Base-by-base conservation (phyloP, 768 basidiomycete species). In the Hebeloma cylindrosporum region DNA sequence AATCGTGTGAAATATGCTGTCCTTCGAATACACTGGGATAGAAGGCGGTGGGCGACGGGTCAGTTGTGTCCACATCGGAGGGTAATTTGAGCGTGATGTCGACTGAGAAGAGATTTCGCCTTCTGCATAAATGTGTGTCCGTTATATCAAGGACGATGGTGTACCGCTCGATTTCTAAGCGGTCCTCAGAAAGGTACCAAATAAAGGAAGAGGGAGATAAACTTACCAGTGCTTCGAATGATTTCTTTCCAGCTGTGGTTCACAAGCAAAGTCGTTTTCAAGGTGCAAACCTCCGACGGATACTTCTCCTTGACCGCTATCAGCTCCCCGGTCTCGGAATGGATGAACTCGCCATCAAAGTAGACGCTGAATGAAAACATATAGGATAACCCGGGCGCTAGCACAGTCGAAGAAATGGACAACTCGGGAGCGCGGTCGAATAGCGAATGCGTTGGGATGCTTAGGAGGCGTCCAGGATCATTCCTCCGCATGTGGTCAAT, bases 351-450 rank as follows among this genome's bases (percentile, higher is more conserved):
- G 6, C 40, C 47, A 26, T 56, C 52, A 25, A 48, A 25, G 17
- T 50, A 57, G 13, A 57, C 48, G 10, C 49, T 47, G 42, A 53
- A 60, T 5, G 47, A 51, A 40, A 45, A 53, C 25, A 50, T 38
- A 34, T 56, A 55, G 1, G 48, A 16, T 1, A 41, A 29, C 5
- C 39, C 36, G 13, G 51, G 45, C 8, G 45, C 42, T 10, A 59
- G 40, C n/a, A 47, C 39, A 4, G 38, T 30, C n/a, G 54, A 56
- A 5, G 45, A 32, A 17, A 60, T 37, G 5, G 56, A 50, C 78
- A 77, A 27, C 37, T 74, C 73, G 27, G 78, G 79, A 60, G 77
- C 72, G 54, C 79, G 71, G 25, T 75, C 77, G 75, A 50, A 47
- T 23, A 54, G 48, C 14, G 52, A 38, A 7, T 43, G 43, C 3